Evolutionary conservation across 495 filamentous ascomycete species (phyloP), one percentile per base, ranked within the genome.

Genomic region (Hypomontagnella monticulosa): DNA sequence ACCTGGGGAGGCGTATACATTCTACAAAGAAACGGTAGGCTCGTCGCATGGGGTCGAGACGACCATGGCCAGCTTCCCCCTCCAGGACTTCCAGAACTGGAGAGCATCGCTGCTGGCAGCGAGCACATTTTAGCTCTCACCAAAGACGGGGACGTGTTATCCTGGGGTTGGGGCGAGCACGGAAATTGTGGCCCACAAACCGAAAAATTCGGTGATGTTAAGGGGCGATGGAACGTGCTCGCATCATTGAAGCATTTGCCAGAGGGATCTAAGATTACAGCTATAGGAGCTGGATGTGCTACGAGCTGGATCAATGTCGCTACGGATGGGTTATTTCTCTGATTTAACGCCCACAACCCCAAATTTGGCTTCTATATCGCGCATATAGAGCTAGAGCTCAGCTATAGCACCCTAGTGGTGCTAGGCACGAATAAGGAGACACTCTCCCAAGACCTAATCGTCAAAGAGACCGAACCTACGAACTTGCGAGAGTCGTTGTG

Each of bases 131-230:
- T 97, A 63, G 91, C 86, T 7, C 68, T 93, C 27, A 83, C 87
- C 3, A 78, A 75, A n/a, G 79, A 83, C 47, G 84, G 85, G 0
- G 76, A 81, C 12, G 77, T 97, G 10, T 73, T 92, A 37, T 84
- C 88, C 3, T 97, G 93, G 91, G 95, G 95, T 12, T 99, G 95
- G 94, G 93, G 93, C 1, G 92, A 97, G 78, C 95, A 99, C 83
- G 95, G 95, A 9, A 98, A 98, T 76, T 98, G 95, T 75, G 95
- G 95, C 11, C 81, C 85, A 3, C 79, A 81, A 41, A 85, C 78
- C n/a, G 87, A 76, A 66, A 75, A 63, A n/a, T 77, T 79, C 63
- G 85, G 89, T 2, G 85, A 90, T 72, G 85, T 90, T 32, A 87
- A 87, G 43, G 89, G 83, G 7, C 76, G 76, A 59, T 88, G 85